phyloP scores from a whole-genome alignment of 257 asterid genomes.

The Plantago ovata region DNA sequence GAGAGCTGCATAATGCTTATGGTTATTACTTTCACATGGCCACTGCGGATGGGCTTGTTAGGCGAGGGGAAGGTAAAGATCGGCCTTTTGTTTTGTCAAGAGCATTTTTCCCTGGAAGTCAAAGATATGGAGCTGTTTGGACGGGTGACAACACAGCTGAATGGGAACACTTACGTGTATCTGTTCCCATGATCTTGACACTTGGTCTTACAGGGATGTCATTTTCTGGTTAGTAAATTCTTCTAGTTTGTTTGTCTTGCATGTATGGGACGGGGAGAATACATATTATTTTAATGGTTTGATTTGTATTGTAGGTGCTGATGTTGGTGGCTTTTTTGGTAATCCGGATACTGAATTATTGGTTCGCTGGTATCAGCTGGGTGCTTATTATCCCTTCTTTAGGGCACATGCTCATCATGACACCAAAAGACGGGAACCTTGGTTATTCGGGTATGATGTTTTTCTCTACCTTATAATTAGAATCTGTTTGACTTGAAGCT shows the following conservation, averaged over 20 bases:
- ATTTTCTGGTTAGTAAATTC: constrained; percentile 64
- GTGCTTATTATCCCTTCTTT: constrained; percentile 95
- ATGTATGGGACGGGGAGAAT: constrained; percentile 9
- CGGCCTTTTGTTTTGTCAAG: constrained; percentile 94
- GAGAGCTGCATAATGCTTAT: constrained; percentile 93
- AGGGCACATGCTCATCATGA: constrained; percentile 99
- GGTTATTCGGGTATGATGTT: constrained; percentile 81
- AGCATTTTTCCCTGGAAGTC: constrained; percentile 93
- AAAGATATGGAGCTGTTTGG: constrained; percentile 97
- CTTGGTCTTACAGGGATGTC: constrained; percentile 90
- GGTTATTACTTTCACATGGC: constrained; percentile 99
- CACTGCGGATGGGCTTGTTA: constrained; percentile 81
- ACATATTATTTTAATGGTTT: constrained; percentile 12
- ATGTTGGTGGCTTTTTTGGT: constrained; percentile 98
- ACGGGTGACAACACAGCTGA: constrained; percentile 97
- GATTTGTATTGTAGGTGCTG: constrained; percentile 63
- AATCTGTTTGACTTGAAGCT: background rate
- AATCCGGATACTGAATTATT: constrained; percentile 87
- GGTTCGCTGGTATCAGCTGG: constrained; percentile 98
- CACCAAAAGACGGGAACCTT: constrained; percentile 96
- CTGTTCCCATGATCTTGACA: constrained; percentile 91
- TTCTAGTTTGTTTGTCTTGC: constrained; percentile 4
- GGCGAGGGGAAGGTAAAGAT: constrained; percentile 76
- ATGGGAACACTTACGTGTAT: constrained; percentile 90
- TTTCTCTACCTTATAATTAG: constrained; percentile 18